A percentile compares a stretch with the other conserved stretches of the same genome.
Conservation (phyloP, 2,329 filamentous ascomycete species). For the Knufia petricola region DNA sequence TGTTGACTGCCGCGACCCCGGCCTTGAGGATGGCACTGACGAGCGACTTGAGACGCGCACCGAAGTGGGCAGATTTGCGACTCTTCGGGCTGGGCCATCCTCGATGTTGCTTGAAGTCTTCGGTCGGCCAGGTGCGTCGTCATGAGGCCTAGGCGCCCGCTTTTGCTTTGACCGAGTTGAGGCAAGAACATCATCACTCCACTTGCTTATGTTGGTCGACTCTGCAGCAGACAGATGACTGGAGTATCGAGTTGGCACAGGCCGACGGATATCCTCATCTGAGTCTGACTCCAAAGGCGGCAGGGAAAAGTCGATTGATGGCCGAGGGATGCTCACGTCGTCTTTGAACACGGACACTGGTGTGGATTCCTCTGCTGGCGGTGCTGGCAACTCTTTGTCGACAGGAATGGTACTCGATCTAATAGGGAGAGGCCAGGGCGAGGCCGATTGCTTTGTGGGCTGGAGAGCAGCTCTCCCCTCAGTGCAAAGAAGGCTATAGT, state of each 20-base stretch:
- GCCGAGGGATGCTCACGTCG: not conserved
- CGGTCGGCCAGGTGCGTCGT: conserved; percentile 50
- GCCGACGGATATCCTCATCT: conserved; percentile 4
- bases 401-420: not conserved
- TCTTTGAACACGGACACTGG: not conserved
- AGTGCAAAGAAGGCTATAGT: not conserved
- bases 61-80: conserved; percentile 72
- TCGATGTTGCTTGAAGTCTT: conserved; percentile 45
- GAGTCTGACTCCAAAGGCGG: conserved; percentile 2
- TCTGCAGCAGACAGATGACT: conserved; percentile 37
- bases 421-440: not conserved
- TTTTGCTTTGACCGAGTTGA: conserved; percentile 70
- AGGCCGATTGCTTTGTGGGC: not conserved
- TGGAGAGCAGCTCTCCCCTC: not conserved
- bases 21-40: conserved; percentile 24
- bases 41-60: conserved; percentile 55
- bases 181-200: conserved; percentile 36
- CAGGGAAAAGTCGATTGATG: conserved; percentile 3
- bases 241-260: conserved; percentile 24
- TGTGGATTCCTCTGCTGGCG: no score
- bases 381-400: conserved; percentile 3
- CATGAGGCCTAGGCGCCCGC: conserved; percentile 73
- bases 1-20: conserved; percentile 37
- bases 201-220: conserved; percentile 32
- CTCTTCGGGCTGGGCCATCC: conserved; percentile 50